A percentile compares a stretch with the other conserved stretches of the same genome.
phyloP scores from a whole-genome alignment of 805 yeast genomes.

The Kodamaea restingae region DNA sequence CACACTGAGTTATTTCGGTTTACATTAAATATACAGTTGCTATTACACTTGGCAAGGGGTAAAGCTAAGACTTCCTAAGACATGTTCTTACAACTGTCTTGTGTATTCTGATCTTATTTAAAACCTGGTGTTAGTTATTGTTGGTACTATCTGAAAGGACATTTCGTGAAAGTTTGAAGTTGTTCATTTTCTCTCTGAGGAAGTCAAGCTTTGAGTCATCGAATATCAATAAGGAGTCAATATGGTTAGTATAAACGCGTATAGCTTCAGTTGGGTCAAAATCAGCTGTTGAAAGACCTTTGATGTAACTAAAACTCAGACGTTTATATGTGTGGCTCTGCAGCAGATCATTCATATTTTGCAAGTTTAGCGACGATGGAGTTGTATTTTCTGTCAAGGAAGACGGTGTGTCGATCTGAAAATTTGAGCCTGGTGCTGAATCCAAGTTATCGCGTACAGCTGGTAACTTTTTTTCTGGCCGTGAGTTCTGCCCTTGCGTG shows the following conservation, averaged over 20 bases:
- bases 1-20: too few species aligned
- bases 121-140: too few species aligned
- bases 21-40: too few species aligned
- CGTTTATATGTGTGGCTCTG: not conserved
- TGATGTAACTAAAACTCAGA: slow-evolving; percentile 17
- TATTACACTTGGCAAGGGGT: too few species aligned
- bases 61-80: too few species aligned
- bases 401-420: slow-evolving; percentile 2
- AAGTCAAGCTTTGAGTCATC: slow-evolving; percentile 11
- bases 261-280: slow-evolving; percentile 20
- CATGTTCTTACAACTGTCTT: too few species aligned
- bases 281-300: slow-evolving; percentile 27
- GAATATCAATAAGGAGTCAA: slow-evolving; percentile 10
- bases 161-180: slow-evolving; percentile 12
- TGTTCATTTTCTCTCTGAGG: slow-evolving; percentile 12
- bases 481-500: not conserved
- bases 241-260: slow-evolving; percentile 7
- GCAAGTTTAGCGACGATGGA: slow-evolving; percentile 2
- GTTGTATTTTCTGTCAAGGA: slow-evolving; percentile 4
- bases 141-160: slow-evolving; percentile 3
- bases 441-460: not conserved
- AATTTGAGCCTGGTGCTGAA: slow-evolving; percentile 13
- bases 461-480: not conserved
- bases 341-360: not conserved
- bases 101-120: too few species aligned